Base-by-base conservation (phyloP, 768 basidiomycete species). In the Trametopsis cervina region DNA sequence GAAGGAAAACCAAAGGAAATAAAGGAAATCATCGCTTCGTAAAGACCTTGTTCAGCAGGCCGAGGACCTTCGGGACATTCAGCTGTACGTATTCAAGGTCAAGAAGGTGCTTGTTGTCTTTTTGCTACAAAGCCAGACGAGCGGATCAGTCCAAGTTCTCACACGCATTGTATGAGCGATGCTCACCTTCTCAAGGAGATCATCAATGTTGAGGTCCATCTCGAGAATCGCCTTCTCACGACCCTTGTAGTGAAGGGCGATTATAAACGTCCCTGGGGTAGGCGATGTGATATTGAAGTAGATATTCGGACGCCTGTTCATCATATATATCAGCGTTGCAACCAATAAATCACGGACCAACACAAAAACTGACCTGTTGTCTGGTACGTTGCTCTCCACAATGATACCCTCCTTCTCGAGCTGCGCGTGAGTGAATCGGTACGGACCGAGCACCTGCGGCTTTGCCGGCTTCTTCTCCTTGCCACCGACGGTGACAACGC, bases 121-220 rank as follows among this genome's bases (percentile, higher is more conserved):
- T 96, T 91, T 98, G 95, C 93, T 97, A 27, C n/a, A 18, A 36
- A 33, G n/a, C n/a, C 17, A 29, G n/a, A 25, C 9, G n/a, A 17
- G 15, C 22, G 27, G 4, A 1, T 35, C n/a, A 35, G 36, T n/a
- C 10, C 25, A 2, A 1, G 20, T 20, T 25, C 21, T n/a, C 36
- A 26, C 18, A 21, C 11, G 2, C 18, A 26, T 6, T 18, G 18
- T 24, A 36, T n/a, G n/a, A 18, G 35, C 13, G 4, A 55, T 9
- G 60, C 78, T 23, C 54, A 92, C 93, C 85, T 97, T 97, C 68
- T 98, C 95, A 62, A 97, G 69, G 54, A 98, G 67, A 68, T 99
- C 95, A 66, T 99, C 95, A 58, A 98, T 96, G 72, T 97, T 97
- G 46, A 98, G 78, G 69, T 96, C 93, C 96, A 98, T 98, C 76